Conservation (phyloP, 2,329 filamentous ascomycete species). For the Dichotomopilus funicola region DNA sequence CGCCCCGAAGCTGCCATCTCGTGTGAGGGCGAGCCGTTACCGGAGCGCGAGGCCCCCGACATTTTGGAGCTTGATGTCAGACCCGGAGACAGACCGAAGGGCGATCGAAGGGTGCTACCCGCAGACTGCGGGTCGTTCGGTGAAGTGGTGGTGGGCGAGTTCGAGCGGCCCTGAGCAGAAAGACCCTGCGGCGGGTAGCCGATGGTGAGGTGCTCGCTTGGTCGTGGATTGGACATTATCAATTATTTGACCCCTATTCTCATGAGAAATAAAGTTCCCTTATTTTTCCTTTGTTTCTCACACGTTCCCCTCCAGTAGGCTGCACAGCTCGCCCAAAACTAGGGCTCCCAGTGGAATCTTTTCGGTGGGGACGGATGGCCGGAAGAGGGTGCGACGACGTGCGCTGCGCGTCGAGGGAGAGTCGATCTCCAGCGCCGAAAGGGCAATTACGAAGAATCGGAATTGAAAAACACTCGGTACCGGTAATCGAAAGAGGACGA, state of each 20-base stretch:
- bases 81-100: constrained; percentile 62
- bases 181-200: constrained; percentile 69
- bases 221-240: constrained; percentile 89
- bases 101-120: constrained; percentile 56
- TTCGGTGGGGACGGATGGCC: not conserved
- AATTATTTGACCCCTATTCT: constrained; percentile 58
- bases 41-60: constrained; percentile 61
- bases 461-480: constrained; percentile 7
- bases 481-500: constrained; percentile 14
- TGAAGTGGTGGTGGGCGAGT: constrained; percentile 74
- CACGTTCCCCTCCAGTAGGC: constrained; percentile 13
- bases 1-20: constrained; percentile 66
- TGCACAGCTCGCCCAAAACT: constrained; percentile 9
- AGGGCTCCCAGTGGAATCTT: constrained; percentile 3
- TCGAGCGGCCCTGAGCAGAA: constrained; percentile 63
- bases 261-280: constrained; percentile 31
- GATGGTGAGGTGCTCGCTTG: constrained; percentile 72
- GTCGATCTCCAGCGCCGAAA: constrained; percentile 12
- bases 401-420: constrained; percentile 16
- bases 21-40: constrained; percentile 93
- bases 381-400: constrained; percentile 16
- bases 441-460: constrained; percentile 19
- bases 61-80: constrained; percentile 55
- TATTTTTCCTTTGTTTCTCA: constrained; percentile 1
- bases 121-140: constrained; percentile 66